These are phyloP conservation scores for Ceratocystis cubensis DNA, from an alignment of 2,329 filamentous ascomycete species.

Conservation along the genomic window DNA sequence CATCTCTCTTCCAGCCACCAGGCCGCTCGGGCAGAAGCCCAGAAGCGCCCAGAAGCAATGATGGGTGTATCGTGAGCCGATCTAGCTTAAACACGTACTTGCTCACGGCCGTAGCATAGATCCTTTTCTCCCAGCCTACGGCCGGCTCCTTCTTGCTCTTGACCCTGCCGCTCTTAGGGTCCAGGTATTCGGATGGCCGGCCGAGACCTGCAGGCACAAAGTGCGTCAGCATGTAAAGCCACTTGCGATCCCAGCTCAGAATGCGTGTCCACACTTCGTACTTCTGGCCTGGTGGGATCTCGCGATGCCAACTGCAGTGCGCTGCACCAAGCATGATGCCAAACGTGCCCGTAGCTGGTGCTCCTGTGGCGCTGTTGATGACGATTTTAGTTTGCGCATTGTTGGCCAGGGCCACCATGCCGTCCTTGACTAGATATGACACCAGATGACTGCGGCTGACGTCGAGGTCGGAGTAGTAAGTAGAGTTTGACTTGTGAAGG, in stretches of 20 bases:
- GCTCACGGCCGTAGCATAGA: constrained; percentile 59
- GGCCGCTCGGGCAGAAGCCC: constrained; percentile 64
- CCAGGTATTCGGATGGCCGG: constrained; percentile 42
- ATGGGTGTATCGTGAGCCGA: constrained; percentile 71
- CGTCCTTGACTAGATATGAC: constrained; percentile 50
- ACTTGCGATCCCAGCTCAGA: constrained; percentile 67
- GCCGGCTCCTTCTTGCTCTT: constrained; percentile 29
- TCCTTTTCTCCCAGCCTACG: constrained; percentile 42
- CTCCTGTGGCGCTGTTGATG: constrained; percentile 35
- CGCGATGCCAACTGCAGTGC: constrained; percentile 58
- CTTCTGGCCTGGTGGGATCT: constrained; percentile 54
- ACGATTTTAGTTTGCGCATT: constrained; percentile 42
- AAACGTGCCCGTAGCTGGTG: constrained; percentile 41
- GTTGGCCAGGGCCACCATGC: constrained; percentile 39
- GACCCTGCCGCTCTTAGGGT: constrained; percentile 34
- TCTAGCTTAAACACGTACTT: constrained; percentile 79
- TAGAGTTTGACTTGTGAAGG: constrained; percentile 69
- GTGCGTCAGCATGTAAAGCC: constrained; percentile 64
- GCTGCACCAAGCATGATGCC: constrained; percentile 60
- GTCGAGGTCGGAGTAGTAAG: constrained; percentile 80
- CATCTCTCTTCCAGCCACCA: constrained; percentile 44
- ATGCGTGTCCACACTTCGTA: constrained; percentile 66
- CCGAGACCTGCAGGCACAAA: constrained; percentile 54
- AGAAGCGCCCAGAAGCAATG: constrained; percentile 57
- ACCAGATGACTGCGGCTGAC: constrained; percentile 71